Conservation (phyloP, 1,284 basidiomycete genomes). For the Stygiomarasmius scandens region DNA sequence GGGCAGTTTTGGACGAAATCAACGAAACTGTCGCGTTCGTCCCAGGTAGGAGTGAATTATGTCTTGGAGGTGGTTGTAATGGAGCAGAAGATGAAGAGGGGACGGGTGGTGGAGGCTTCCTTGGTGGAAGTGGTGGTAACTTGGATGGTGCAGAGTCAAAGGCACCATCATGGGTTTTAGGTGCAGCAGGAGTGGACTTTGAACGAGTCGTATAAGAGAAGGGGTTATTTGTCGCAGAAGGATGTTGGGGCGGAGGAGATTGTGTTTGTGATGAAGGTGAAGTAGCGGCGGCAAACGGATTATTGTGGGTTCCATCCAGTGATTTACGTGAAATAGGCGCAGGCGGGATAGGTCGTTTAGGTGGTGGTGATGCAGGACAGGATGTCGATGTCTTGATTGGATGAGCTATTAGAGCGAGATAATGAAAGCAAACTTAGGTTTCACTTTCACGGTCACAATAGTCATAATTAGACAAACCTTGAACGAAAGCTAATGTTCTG, state of each 20-base stretch:
- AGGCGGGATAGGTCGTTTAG: conserved; percentile 1
- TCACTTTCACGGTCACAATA: background rate
- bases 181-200: conserved; percentile 5
- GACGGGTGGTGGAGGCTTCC: conserved; percentile 19
- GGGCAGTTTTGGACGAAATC: conserved; percentile 18
- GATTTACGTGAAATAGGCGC: background rate
- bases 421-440: background rate
- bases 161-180: conserved; percentile 13
- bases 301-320: background rate
- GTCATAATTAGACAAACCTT: conserved; percentile 45
- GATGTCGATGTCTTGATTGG: conserved; percentile 10
- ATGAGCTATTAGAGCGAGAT: conserved; percentile 13
- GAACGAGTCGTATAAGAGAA: background rate
- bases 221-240: conserved; percentile 5
- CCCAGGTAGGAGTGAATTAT: conserved; percentile 26
- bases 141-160: conserved; percentile 7
- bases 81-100: conserved; percentile 27
- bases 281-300: background rate
- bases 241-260: background rate
- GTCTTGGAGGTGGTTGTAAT: conserved; percentile 24
- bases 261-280: conserved; percentile 1
- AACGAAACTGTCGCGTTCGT: conserved; percentile 34
- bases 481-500: conserved; percentile 65
- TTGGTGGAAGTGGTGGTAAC: conserved; percentile 18
- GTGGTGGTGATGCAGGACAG: conserved; percentile 13